Percentiles rank a stretch among this genome's conserved stretches.
phyloP scores from a whole-genome alignment of 1,139 yeast genomes.

The Taphrina flavorubra region DNA sequence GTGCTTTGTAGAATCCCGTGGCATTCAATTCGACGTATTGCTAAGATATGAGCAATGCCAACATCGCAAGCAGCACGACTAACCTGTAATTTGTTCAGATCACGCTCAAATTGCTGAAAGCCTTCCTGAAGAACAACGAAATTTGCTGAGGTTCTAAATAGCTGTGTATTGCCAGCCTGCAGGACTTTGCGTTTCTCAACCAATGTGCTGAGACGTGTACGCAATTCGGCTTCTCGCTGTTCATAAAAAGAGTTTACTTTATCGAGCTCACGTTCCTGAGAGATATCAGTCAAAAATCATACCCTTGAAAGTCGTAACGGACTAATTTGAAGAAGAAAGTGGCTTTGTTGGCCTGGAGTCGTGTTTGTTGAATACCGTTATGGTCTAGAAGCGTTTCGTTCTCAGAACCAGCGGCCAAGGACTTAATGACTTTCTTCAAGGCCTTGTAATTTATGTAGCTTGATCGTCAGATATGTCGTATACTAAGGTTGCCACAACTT shows the following conservation, averaged over 20 bases:
- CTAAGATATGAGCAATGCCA: conserved; percentile 28
- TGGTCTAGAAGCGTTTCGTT: conserved; percentile 34
- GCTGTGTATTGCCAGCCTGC: conserved; percentile 21
- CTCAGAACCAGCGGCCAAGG: conserved; percentile 52
- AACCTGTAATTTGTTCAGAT: conserved; percentile 62
- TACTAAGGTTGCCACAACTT: neutral
- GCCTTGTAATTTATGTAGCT: conserved; percentile 80
- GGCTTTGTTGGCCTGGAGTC: conserved; percentile 87
- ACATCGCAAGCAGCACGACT: neutral
- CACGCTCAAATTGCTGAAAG: conserved; percentile 86
- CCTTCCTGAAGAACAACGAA: conserved; percentile 79
- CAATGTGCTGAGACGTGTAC: conserved; percentile 18
- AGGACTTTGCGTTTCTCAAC: conserved; percentile 18
- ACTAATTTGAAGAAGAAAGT: conserved; percentile 82
- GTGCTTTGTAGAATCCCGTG: conserved; percentile 91
- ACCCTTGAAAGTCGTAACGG: neutral
- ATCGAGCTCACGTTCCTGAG: conserved; percentile 81
- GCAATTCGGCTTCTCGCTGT: conserved; percentile 81
- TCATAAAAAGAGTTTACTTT: conserved; percentile 88
- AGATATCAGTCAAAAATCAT: neutral
- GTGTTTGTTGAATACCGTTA: conserved; percentile 55
- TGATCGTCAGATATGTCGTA: neutral
- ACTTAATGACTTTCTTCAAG: conserved; percentile 66
- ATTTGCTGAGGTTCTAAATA: conserved; percentile 58
- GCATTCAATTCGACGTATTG: conserved; percentile 93